Percentiles rank a stretch among this genome's conserved stretches.
Evolutionary conservation across 805 yeast species (phyloP).

Genomic region (Candida nemodendra): DNA sequence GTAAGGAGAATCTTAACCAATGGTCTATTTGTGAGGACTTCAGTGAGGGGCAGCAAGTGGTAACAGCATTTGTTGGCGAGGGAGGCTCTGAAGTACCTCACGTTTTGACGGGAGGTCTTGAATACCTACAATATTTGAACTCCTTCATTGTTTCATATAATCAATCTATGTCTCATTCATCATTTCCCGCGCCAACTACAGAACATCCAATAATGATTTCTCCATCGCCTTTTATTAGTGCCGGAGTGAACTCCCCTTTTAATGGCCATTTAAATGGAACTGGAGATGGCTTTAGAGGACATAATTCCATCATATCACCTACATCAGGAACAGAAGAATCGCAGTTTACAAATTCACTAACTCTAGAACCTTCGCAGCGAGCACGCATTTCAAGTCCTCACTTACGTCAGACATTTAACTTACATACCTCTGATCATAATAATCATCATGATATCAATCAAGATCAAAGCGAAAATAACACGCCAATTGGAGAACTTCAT

Average conservation of each 20-base stretch:
- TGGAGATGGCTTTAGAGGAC: slow-evolving; percentile 1
- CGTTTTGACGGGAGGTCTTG: slow-evolving; percentile 55
- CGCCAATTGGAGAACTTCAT: slow-evolving; percentile 2
- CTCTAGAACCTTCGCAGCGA: too few relatives aligned
- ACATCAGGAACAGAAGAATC: slow-evolving; percentile 13
- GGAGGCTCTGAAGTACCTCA: slow-evolving; percentile 68
- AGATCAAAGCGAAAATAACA: slow-evolving; percentile 1
- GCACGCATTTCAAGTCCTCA: too few relatives aligned
- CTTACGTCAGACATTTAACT: too few relatives aligned
- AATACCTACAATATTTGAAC: slow-evolving; percentile 33
- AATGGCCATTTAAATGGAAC: slow-evolving; percentile 4
- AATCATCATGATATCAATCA: too few relatives aligned
- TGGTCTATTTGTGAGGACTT: slow-evolving; percentile 86
- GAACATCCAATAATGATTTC: slow-evolving; percentile 31
- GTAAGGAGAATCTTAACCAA: slow-evolving; percentile 52
- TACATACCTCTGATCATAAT: too few relatives aligned
- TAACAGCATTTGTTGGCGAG: slow-evolving; percentile 56
- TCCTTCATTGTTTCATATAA: slow-evolving; percentile 31
- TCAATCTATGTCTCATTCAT: slow-evolving; percentile 25
- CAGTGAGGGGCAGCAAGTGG: slow-evolving; percentile 80
- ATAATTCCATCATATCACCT: slow-evolving; percentile 6
- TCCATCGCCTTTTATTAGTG: slow-evolving; percentile 9
- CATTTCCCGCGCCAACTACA: slow-evolving; percentile 41
- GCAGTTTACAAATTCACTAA: slow-evolving; percentile 4
- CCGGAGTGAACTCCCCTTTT: slow-evolving; percentile 7